Base-by-base conservation (phyloP, 495 filamentous ascomycete genomes). In the Cenococcum geophilum region DNA sequence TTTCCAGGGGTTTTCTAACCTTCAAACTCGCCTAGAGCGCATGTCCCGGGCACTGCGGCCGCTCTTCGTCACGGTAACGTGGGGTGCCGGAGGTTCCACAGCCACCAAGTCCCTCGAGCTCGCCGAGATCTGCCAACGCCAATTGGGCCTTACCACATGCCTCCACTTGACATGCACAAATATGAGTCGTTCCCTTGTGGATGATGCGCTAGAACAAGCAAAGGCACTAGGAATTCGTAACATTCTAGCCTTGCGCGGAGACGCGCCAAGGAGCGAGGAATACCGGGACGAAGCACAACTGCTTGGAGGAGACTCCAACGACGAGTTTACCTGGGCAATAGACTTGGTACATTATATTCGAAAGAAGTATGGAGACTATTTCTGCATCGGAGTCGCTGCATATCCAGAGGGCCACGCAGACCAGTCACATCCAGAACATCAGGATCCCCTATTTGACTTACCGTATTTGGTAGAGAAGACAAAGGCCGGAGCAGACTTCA, bases 401-500 rank as follows among this genome's bases (percentile, higher is more conserved):
- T 98, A 97, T 69, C 93, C 93, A 0, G 93, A 98, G 74, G 93
- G 93, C 27, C 93, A 98, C 74, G 85, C 91, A n/a, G 91, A 92
- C 71, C 90, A 95, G 70, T 85, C 85, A 42, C 85, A 91, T 75
- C 83, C 86, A 45, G 82, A 87, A 62, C 79, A 84, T 23, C 93
- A 97, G 76, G 86, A 86, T 70, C 78, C 89, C 0, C 78, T 81
- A 62, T 83, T 85, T 47, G 93, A 98, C 75, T 73, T 98, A 40
- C 89, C 93, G 6, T 96, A 90, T 69, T 77, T 98, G 51, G 81
- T 96, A 32, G 91, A 96, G 60, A 98, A 98, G 79, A 86, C 86
- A 0, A 77, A 85, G 67, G 93, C 93, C 4, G 93, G 93, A 0
- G 95, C 92, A 21, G 95, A 97, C 73, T 98, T 98, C 73, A 87